phyloP scores from a whole-genome alignment of 305 asterid species.

The Solanum hybrid region DNA sequence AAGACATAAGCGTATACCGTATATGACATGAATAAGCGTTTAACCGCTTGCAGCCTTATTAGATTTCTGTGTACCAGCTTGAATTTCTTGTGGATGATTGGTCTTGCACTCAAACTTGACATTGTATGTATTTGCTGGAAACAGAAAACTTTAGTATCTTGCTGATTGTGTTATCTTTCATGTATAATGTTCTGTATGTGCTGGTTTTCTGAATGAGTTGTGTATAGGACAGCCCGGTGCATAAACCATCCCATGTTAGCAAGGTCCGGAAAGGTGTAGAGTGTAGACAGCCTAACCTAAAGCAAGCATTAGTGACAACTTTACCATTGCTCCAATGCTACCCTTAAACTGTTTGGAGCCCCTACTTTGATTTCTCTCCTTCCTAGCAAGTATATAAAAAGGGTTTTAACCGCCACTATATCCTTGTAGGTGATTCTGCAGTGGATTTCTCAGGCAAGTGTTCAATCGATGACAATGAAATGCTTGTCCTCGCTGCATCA shows the following conservation, averaged over 20 bases:
- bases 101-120: not conserved
- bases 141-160: not conserved
- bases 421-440: constrained; percentile 40
- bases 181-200: not conserved
- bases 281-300: not conserved
- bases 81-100: not conserved
- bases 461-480: constrained; percentile 23
- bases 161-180: not conserved
- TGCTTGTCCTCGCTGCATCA: constrained; percentile 25
- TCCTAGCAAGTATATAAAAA: not conserved
- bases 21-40: not conserved
- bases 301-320: not conserved
- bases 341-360: not conserved
- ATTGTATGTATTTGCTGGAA: not conserved
- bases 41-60: not conserved
- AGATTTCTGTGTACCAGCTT: not conserved
- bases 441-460: constrained; percentile 22
- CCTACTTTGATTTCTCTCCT: not conserved
- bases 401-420: not conserved
- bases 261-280: not conserved
- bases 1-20: not conserved
- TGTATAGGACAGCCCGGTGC: not conserved
- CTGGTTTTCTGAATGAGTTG: not conserved
- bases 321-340: not conserved
- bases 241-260: not conserved